Evolutionary conservation across 1,284 basidiomycete species (phyloP).

Genomic region (Psilocybe mexicana): DNA sequence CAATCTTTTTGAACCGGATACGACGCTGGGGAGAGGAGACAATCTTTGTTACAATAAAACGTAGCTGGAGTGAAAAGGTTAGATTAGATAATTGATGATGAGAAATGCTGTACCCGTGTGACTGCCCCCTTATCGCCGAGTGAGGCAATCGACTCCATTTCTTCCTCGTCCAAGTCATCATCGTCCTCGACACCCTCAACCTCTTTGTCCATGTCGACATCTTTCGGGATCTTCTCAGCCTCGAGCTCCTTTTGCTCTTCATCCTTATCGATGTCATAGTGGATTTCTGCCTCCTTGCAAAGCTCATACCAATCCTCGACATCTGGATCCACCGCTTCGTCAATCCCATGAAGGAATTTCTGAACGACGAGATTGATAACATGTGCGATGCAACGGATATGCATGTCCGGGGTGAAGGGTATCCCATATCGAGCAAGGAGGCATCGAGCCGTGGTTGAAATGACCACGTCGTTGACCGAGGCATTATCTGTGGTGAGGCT

Average conservation of each 20-base stretch:
- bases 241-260: slow-evolving; percentile 18
- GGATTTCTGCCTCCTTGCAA: slow-evolving; percentile 29
- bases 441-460: slow-evolving; percentile 18
- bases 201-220: background rate
- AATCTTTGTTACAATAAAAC: slow-evolving; percentile 13
- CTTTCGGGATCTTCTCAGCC: background rate
- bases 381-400: slow-evolving; percentile 32
- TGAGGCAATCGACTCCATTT: background rate
- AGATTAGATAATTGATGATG: background rate
- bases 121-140: background rate
- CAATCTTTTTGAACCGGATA: slow-evolving; percentile 3
- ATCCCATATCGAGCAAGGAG: slow-evolving; percentile 23
- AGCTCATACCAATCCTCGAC: slow-evolving; percentile 27
- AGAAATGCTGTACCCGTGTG: background rate
- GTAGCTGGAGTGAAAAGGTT: background rate
- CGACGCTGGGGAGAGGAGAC: slow-evolving; percentile 13
- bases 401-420: slow-evolving; percentile 15
- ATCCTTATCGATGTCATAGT: slow-evolving; percentile 30
- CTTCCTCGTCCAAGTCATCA: background rate
- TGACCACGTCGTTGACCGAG: slow-evolving; percentile 29
- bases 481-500: slow-evolving; percentile 33
- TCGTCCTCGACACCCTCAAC: background rate
- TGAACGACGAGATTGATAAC: slow-evolving; percentile 41
- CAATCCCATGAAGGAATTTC: slow-evolving; percentile 27
- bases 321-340: slow-evolving; percentile 32